These are phyloP conservation scores for Tuber borchii DNA, from an alignment of 495 filamentous ascomycete species.

Conservation along the genomic window DNA sequence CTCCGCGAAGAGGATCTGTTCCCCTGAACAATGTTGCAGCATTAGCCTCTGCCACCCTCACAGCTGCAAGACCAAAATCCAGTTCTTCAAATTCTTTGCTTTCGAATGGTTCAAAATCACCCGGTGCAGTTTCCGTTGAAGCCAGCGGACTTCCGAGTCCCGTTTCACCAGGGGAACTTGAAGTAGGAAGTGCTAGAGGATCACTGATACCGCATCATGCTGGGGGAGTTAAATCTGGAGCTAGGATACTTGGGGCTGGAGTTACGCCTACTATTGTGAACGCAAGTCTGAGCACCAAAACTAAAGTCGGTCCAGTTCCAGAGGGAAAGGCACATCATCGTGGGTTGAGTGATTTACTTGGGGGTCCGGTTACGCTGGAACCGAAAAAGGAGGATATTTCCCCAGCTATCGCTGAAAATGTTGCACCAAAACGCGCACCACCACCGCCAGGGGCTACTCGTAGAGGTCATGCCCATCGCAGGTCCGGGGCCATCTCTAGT, in stretches of 20 bases:
- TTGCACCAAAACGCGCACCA: slow-evolving; percentile 32
- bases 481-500: slow-evolving; percentile 42
- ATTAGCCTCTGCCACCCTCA: slow-evolving; percentile 24
- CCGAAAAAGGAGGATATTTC: slow-evolving; percentile 21
- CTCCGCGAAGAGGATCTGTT: slow-evolving; percentile 39
- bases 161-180: neutral
- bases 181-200: slow-evolving; percentile 11
- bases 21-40: slow-evolving; percentile 23
- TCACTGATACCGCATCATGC: slow-evolving; percentile 15
- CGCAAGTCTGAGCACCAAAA: slow-evolving; percentile 12
- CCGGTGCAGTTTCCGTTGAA: slow-evolving; percentile 3
- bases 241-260: slow-evolving; percentile 29
- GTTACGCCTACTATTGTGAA: slow-evolving; percentile 34
- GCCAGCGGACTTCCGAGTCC: slow-evolving; percentile 5
- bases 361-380: slow-evolving; percentile 25
- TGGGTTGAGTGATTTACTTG: slow-evolving; percentile 30
- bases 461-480: slow-evolving; percentile 42
- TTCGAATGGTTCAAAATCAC: slow-evolving; percentile 17
- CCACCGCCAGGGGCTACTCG: slow-evolving; percentile 36
- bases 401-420: slow-evolving; percentile 14
- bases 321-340: slow-evolving; percentile 21
- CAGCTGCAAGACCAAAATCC: slow-evolving; percentile 31
- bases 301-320: slow-evolving; percentile 9
- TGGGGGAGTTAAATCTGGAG: slow-evolving; percentile 25
- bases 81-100: slow-evolving; percentile 30